Conservation (phyloP, 2,329 filamentous ascomycete genomes). For the Drechslerella stenobrocha region DNA sequence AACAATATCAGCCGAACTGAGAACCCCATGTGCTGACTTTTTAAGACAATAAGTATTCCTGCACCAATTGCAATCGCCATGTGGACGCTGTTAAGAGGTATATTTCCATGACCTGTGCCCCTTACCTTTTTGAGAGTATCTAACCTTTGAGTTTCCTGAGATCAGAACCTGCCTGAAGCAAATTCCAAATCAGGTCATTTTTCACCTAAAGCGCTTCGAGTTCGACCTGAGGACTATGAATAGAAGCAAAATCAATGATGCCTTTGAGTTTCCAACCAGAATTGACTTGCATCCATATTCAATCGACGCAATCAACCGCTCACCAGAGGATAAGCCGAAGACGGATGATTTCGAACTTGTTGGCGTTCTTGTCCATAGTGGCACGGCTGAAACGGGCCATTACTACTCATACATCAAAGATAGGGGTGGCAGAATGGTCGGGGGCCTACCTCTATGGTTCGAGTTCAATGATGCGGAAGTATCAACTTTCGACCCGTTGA, state of each 20-base stretch:
- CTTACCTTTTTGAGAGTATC: background rate
- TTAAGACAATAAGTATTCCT: slow-evolving; percentile 94
- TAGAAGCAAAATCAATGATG: slow-evolving; percentile 91
- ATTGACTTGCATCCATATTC: slow-evolving; percentile 91
- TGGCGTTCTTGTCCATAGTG: slow-evolving; percentile 90
- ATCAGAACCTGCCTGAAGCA: slow-evolving; percentile 82
- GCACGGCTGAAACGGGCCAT: slow-evolving; percentile 89
- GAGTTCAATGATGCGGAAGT: slow-evolving; percentile 95
- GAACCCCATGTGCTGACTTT: slow-evolving; percentile 42
- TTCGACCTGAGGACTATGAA: slow-evolving; percentile 76
- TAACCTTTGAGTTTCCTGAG: slow-evolving; percentile 15
- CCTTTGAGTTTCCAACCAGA: slow-evolving; percentile 79
- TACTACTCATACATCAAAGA: slow-evolving; percentile 96
- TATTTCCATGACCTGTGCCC: too few relatives aligned
- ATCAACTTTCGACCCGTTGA: slow-evolving; percentile 70
- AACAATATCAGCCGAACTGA: background rate
- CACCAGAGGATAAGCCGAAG: slow-evolving; percentile 20
- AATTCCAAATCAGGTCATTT: slow-evolving; percentile 89
- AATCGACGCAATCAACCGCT: slow-evolving; percentile 68
- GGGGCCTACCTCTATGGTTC: slow-evolving; percentile 67
- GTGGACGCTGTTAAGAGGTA: slow-evolving; percentile 90
- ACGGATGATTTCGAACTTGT: slow-evolving; percentile 88
- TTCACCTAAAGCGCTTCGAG: slow-evolving; percentile 87
- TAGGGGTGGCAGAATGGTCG: slow-evolving; percentile 63
- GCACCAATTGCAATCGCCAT: slow-evolving; percentile 81